Evolutionary conservation across 108 stramenopile species (phyloP), one percentile per base, ranked within the genome.

Genomic region (Nitzschia inconspicua): DNA sequence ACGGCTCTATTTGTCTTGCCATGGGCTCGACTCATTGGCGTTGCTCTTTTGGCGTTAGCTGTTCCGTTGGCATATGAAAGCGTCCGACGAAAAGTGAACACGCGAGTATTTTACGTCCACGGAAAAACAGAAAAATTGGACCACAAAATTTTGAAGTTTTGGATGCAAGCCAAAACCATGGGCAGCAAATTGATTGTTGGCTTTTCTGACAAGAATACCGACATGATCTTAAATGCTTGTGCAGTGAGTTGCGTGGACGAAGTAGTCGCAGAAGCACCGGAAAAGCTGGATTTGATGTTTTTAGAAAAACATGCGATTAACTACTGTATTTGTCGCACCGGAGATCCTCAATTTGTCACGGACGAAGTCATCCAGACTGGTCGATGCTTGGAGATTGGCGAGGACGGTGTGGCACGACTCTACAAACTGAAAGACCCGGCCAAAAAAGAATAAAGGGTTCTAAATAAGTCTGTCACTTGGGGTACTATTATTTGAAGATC

Each of bases 41-140:
- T 73, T 1, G 3, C 52, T 3, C 54, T 78, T 9, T 51, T 83
- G 42, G 44, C 63, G 14, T 42, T 69, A 16, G 80, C 80, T 18
- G 57, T 75, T 13, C 82, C 82, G 3, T 37, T 79, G 10, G 74
- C 82, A 20, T 79, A 79, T 51, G 77, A 83, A 61, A 75, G 69
- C 27, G 73, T 83, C 13, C 65, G 82, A 16, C 73, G 82, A 20
- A 79, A 83, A 32, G 57, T 78, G 42, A 70, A 68, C 18, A 61
- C 50, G 29, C 62, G 82, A 11, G 77, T 73, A 27, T 60, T 83
- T 19, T 76, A 78, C 44, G 75, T 78, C 18, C 51, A 57, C 40
- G 65, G 27, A 36, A 39, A 44, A 24, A 35, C 44, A 16, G 35
- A 63, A 13, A 48, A 18, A 19, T 49, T 78, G 20, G 77, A 75